These are phyloP conservation scores for Penicillium crustosum DNA, from an alignment of 2,329 filamentous ascomycete species.

Conservation along the genomic window DNA sequence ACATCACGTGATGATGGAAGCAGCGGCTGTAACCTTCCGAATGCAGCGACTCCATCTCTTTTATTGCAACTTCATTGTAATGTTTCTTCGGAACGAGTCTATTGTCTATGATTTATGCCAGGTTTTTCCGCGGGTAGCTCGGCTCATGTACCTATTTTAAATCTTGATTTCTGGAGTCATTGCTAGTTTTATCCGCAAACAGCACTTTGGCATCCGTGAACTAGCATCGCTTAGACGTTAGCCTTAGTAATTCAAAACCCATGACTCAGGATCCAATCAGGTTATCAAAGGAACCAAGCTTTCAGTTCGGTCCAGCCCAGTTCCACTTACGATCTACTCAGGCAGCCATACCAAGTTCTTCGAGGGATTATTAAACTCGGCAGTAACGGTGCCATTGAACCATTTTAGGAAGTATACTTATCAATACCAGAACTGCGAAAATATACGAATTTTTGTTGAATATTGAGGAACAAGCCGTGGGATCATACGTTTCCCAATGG, in stretches of 20 bases:
- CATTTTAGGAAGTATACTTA: background rate
- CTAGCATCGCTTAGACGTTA: slow-evolving; percentile 7
- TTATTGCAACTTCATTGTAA: slow-evolving; percentile 12
- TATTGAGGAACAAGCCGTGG: slow-evolving; percentile 1
- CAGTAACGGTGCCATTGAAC: slow-evolving; percentile 24
- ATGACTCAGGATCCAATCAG: background rate
- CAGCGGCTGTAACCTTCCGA: slow-evolving; percentile 25
- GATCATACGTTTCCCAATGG: background rate
- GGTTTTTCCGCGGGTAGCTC: background rate
- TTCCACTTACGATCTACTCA: background rate
- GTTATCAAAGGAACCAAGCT: background rate
- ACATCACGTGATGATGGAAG: slow-evolving; percentile 14
- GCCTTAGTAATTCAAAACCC: background rate
- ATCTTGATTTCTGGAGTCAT: background rate
- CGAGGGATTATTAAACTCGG: background rate
- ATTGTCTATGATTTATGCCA: background rate
- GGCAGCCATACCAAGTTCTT: slow-evolving; percentile 2
- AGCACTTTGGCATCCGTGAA: slow-evolving; percentile 6
- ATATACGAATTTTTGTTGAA: background rate
- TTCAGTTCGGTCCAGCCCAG: background rate
- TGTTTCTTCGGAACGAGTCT: background rate
- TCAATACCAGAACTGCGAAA: slow-evolving; percentile 12
- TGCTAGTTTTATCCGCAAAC: slow-evolving; percentile 19
- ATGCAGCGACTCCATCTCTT: slow-evolving; percentile 13
- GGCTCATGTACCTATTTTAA: background rate